phyloP scores from a whole-genome alignment of 129 eudicot genomes.

The Kitagawia praeruptora region DNA sequence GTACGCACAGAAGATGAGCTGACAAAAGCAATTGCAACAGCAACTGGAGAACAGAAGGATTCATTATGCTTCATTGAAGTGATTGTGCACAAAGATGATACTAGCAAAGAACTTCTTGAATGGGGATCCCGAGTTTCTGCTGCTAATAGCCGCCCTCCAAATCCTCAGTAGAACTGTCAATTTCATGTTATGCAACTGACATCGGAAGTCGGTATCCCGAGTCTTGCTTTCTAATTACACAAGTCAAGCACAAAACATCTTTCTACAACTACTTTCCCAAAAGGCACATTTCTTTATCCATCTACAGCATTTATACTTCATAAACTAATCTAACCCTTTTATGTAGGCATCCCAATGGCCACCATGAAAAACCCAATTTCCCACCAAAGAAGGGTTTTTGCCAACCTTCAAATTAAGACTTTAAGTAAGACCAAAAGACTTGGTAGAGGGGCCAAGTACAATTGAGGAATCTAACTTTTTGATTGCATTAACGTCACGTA shows the following conservation, averaged over 20 bases:
- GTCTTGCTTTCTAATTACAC: not conserved
- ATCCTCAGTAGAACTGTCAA: too few relatives aligned
- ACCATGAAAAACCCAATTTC: not conserved
- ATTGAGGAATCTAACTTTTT: slow-evolving; percentile 14
- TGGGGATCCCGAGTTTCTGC: too few relatives aligned
- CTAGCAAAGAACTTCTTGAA: too few relatives aligned
- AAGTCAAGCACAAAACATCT: slow-evolving; percentile 9
- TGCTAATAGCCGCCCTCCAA: too few relatives aligned
- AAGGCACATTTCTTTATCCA: not conserved
- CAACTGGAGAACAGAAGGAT: too few relatives aligned
- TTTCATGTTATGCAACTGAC: too few relatives aligned
- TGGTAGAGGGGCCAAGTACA: slow-evolving; percentile 11
- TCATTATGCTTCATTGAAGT: too few relatives aligned
- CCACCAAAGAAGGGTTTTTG: not conserved
- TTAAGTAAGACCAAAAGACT: not conserved
- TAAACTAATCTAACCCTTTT: not conserved
- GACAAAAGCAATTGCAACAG: too few relatives aligned
- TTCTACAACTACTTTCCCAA: not conserved
- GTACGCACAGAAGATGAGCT: too few relatives aligned
- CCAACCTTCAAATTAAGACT: not conserved
- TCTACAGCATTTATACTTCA: not conserved
- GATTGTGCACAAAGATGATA: too few relatives aligned
- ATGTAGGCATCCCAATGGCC: not conserved
- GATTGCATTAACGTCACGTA: slow-evolving; percentile 19
- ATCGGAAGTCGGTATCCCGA: too few relatives aligned